These are phyloP conservation scores for Trichoderma sp. DNA, from an alignment of 2,329 filamentous ascomycete species.

Conservation along the genomic window DNA sequence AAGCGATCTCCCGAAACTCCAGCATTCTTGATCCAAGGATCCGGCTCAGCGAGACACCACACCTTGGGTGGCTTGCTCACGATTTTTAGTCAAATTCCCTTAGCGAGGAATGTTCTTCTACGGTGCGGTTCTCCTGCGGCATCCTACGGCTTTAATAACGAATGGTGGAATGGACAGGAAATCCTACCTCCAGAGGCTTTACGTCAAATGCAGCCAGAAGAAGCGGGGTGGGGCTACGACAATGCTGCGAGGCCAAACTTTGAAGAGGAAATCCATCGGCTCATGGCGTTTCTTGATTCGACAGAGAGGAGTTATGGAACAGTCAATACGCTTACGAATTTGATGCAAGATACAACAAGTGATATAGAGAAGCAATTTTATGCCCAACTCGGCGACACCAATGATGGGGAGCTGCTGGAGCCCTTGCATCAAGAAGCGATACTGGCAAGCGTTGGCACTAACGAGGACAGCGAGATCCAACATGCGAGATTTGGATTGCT, in stretches of 20 bases:
- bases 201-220: conserved; percentile 35
- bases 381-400: conserved; percentile 40
- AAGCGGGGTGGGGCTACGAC: conserved; percentile 34
- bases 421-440: conserved; percentile 39
- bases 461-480: conserved; percentile 29
- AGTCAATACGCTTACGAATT: conserved; percentile 48
- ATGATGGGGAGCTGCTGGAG: conserved; percentile 29
- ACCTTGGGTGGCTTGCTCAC: conserved; percentile 57
- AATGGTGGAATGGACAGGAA: conserved; percentile 63
- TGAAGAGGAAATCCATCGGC: conserved; percentile 58
- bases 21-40: conserved; percentile 51
- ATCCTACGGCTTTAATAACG: conserved; percentile 56
- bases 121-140: conserved; percentile 41
- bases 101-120: conserved; percentile 58
- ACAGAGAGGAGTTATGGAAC: conserved; percentile 63
- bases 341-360: conserved; percentile 36
- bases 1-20: conserved; percentile 46
- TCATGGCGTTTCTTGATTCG: conserved; percentile 63
- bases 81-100: conserved; percentile 61
- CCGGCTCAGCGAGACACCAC: conserved; percentile 39
- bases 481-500: conserved; percentile 45
- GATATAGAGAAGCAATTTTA: conserved; percentile 49
- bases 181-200: conserved; percentile 47
- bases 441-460: conserved; percentile 33
- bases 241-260: conserved; percentile 39